Percentiles rank a stretch among this genome's conserved stretches.
These are phyloP conservation scores for Hanseniaspora lachancei DNA, from an alignment of 805 yeast species.

Conservation along the genomic window DNA sequence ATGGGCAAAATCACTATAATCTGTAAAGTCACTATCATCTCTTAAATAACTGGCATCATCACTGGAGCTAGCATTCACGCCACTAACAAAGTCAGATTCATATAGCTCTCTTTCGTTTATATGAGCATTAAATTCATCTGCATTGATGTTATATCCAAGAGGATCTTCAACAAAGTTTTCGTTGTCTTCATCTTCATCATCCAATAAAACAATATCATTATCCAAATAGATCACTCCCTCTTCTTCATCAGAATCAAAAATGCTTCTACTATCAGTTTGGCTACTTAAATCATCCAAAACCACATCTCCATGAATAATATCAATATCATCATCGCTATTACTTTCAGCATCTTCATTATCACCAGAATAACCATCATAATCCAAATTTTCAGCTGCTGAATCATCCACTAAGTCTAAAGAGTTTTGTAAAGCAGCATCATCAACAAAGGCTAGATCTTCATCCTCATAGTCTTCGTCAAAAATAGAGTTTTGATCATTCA, in stretches of 20 bases:
- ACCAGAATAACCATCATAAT: conserved; percentile 26
- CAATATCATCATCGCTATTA: conserved; percentile 16
- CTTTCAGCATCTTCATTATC: conserved; percentile 24
- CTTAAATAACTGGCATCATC: conserved; percentile 15
- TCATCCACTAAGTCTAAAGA: conserved; percentile 27
- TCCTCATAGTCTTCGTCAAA: conserved; percentile 34
- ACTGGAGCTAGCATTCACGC: neutral
- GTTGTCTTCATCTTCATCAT: conserved; percentile 15
- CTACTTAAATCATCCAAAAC: conserved; percentile 19
- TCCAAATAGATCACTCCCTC: conserved; percentile 27
- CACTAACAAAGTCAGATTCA: conserved; percentile 25
- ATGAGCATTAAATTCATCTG: conserved; percentile 18
- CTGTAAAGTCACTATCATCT: conserved; percentile 19
- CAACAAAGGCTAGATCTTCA: conserved; percentile 31
- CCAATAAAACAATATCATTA: conserved; percentile 26
- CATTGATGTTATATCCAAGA: conserved; percentile 21
- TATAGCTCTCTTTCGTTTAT: conserved; percentile 22
- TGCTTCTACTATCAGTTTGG: conserved; percentile 17
- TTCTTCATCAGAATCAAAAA: conserved; percentile 16
- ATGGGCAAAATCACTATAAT: conserved; percentile 15
- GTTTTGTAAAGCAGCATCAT: conserved; percentile 23
- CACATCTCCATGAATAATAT: conserved; percentile 19
- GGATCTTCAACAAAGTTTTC: conserved; percentile 22
- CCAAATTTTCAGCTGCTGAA: conserved; percentile 23
- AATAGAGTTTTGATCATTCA: conserved; percentile 34